Conservation (phyloP, 768 basidiomycete species). For the Lactarius pseudohatsudake region DNA sequence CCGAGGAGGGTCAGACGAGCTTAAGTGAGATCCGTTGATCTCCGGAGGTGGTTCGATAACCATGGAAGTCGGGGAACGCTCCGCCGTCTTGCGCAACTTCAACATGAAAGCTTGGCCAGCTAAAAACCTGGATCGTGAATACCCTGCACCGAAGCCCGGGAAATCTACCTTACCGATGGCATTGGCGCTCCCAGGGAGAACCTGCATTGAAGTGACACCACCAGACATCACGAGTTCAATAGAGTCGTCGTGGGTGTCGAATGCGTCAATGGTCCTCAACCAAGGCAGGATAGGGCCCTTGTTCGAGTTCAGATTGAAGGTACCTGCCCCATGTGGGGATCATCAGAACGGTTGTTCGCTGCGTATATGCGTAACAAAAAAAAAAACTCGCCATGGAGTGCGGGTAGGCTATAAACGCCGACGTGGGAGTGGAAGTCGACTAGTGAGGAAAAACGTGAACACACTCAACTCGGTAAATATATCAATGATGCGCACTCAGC, state of each 20-base stretch:
- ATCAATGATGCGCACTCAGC: constrained; percentile 42
- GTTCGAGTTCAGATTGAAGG: constrained; percentile 60
- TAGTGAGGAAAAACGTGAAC: constrained; percentile 23
- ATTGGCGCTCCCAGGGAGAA: constrained; percentile 76
- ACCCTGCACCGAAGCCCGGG: neutral
- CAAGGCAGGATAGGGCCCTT: constrained; percentile 73
- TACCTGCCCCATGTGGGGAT: constrained; percentile 37
- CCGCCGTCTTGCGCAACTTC: constrained; percentile 76
- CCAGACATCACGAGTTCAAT: constrained; percentile 76
- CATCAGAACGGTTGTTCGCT: neutral
- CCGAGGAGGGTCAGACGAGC: constrained; percentile 45
- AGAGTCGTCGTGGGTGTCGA: constrained; percentile 83
- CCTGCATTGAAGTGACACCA: constrained; percentile 82
- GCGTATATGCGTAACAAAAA: neutral
- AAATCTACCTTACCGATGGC: constrained; percentile 56
- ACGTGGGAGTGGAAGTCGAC: constrained; percentile 63
- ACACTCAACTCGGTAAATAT: constrained; percentile 21
- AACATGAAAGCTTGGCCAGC: constrained; percentile 88
- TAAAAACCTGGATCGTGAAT: constrained; percentile 34
- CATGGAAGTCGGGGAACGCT: constrained; percentile 78
- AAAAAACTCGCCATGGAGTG: constrained; percentile 42
- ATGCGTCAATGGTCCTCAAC: constrained; percentile 78
- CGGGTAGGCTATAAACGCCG: constrained; percentile 66
- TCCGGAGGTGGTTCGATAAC: constrained; percentile 77
- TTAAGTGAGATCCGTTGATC: constrained; percentile 48